phyloP scores from a whole-genome alignment of 768 basidiomycete genomes.

The Phaeotremella skinneri region DNA sequence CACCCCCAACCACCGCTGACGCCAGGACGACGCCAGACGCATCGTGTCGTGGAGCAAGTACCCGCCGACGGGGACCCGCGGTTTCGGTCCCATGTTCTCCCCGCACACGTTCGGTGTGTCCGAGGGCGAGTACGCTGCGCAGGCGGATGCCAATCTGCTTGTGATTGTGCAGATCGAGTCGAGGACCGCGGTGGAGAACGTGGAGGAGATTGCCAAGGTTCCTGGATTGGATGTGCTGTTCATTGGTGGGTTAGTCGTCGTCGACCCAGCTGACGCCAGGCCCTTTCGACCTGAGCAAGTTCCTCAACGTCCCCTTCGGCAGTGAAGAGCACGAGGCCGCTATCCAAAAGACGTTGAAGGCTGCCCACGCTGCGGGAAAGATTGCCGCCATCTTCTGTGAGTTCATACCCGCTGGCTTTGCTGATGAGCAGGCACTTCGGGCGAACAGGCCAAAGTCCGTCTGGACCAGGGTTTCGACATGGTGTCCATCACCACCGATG shows the following conservation, averaged over 20 bases:
- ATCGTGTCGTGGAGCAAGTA: conserved; percentile 50
- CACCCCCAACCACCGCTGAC: not conserved
- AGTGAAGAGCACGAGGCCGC: conserved; percentile 50
- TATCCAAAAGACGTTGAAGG: conserved; percentile 46
- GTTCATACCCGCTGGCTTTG: conserved; percentile 13
- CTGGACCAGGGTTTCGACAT: conserved; percentile 48
- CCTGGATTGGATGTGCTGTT: conserved; percentile 51
- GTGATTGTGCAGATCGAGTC: conserved; percentile 52
- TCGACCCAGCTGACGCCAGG: conserved; percentile 20
- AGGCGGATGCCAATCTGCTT: conserved; percentile 44
- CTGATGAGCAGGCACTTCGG: conserved; percentile 23
- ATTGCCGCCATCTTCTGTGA: conserved; percentile 50
- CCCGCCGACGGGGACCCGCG: conserved; percentile 49
- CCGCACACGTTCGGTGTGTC: conserved; percentile 42
- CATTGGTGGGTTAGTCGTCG: conserved; percentile 34
- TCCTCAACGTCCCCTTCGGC: conserved; percentile 44
- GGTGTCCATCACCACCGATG: conserved; percentile 42
- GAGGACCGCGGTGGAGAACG: conserved; percentile 45
- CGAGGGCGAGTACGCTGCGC: conserved; percentile 41
- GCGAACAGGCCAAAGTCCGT: conserved; percentile 34
- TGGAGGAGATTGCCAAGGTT: conserved; percentile 48
- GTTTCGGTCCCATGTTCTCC: conserved; percentile 51
- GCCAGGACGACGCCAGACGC: conserved; percentile 44
- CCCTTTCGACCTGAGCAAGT: conserved; percentile 50
- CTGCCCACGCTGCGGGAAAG: conserved; percentile 50